phyloP scores from a whole-genome alignment of 73 alveolate genomes.

The Tetrahymena borealis region DNA sequence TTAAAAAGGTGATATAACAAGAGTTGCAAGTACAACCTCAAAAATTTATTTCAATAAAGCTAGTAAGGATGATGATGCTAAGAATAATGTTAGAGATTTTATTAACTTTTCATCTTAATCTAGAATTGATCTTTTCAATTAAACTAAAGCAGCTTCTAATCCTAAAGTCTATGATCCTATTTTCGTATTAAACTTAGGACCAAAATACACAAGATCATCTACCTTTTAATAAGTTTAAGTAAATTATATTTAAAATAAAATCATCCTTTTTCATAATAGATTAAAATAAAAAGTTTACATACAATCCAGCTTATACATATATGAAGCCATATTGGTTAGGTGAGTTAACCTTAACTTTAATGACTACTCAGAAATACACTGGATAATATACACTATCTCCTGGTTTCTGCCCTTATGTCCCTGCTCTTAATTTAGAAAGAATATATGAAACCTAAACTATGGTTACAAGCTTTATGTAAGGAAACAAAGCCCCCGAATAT shows the following conservation, averaged over 20 bases:
- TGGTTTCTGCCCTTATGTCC: constrained; percentile 41
- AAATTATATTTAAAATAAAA: background rate
- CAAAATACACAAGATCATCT: constrained; percentile 25
- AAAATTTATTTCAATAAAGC: background rate
- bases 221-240: constrained; percentile 24
- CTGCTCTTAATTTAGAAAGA: constrained; percentile 18
- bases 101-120: constrained; percentile 10
- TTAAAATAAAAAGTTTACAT: background rate
- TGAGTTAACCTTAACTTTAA: constrained; percentile 23
- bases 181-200: constrained; percentile 22
- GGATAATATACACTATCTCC: constrained; percentile 14
- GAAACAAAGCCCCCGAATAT: constrained; percentile 1
- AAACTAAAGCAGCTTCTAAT: constrained; percentile 23
- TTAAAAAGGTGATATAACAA: background rate
- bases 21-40: background rate
- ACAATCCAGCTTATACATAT: constrained; percentile 42
- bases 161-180: constrained; percentile 43
- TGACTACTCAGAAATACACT: constrained; percentile 28
- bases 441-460: constrained; percentile 8
- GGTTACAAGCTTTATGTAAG: constrained; percentile 1
- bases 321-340: constrained; percentile 45
- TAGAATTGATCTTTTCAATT: constrained; percentile 11
- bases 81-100: constrained; percentile 19
- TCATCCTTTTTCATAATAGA: background rate
- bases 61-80: background rate